phyloP scores from a whole-genome alignment of 2,329 filamentous ascomycete species.

The Alternaria alternata region DNA sequence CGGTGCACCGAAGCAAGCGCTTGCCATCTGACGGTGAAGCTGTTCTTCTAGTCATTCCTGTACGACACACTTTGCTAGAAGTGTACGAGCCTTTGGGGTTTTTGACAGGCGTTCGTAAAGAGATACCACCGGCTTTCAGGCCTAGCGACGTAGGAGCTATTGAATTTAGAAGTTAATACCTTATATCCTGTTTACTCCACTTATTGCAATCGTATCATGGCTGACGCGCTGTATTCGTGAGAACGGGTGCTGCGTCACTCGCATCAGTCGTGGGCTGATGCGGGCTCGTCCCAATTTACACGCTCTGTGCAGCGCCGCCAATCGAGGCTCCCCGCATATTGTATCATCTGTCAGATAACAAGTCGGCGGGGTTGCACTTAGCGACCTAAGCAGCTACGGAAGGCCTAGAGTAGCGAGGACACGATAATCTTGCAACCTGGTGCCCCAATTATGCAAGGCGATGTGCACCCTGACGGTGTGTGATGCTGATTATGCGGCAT shows the following conservation, averaged over 20 bases:
- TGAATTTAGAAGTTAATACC: constrained; percentile 11
- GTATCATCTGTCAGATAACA: constrained; percentile 28
- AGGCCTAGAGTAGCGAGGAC: constrained; percentile 23
- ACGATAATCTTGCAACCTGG: constrained; percentile 28
- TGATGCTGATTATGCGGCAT: constrained; percentile 25
- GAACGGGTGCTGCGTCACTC: constrained; percentile 13
- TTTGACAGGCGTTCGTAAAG: constrained; percentile 29
- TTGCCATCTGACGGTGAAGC: constrained; percentile 21
- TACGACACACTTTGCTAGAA: constrained; percentile 43
- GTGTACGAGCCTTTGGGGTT: constrained; percentile 31
- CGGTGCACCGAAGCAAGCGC: constrained; percentile 19
- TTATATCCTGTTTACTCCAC: not conserved
- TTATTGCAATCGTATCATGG: not conserved
- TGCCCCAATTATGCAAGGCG: constrained; percentile 16
- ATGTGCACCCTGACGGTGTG: constrained; percentile 24
- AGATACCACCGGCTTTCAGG: constrained; percentile 41
- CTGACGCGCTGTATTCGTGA: not conserved
- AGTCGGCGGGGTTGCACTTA: constrained; percentile 23
- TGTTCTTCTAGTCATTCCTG: constrained; percentile 28
- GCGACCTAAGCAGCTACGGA: constrained; percentile 20
- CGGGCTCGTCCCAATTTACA: constrained; percentile 22
- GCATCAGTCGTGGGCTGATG: constrained; percentile 21
- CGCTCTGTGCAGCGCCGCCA: not conserved
- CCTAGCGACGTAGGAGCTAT: constrained; percentile 31
- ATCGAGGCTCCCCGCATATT: constrained; percentile 15